Evolutionary conservation across 2,329 filamentous ascomycete genomes (phyloP), one percentile per base, ranked within the genome.

Genomic region (Trichophaea hybrida): DNA sequence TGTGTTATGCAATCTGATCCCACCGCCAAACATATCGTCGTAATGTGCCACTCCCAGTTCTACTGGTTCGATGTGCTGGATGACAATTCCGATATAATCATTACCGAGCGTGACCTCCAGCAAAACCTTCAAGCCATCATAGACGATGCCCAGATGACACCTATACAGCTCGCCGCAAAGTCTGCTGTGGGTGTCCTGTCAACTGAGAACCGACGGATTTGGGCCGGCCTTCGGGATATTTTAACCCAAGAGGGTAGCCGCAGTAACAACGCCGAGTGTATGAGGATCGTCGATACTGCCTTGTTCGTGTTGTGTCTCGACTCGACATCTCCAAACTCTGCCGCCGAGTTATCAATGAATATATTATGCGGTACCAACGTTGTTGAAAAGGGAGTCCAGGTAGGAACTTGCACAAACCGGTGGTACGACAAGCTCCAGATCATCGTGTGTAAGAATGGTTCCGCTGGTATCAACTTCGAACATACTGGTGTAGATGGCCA

Each of bases 371-470:
- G 93, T 49, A 94, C 89, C 0, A 95, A 85, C 67, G 84, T 93
- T 69, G 84, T 97, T 10, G 86, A 94, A 69, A 86, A 85, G 70
- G 93, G 93, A 4, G 87, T 98, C 1, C 93, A 98, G 73, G 89
- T 96, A 49, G 93, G 93, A 34, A 97, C 93, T 1, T 98, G 93
- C 74, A 96, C 91, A 12, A 98, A 98, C 73, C 80, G 93, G 63
- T 98, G 93, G 93, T 98, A 98, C 70, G 93, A 98, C 74, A 98
- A 98, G 75, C 78, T 98, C 52, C 93, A 98, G 71, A 96, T 98
- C 64, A 97, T 98, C 58, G 93, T 98, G 55, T 97, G 93, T 78
- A 94, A 95, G 75, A 98, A 97, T 73, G 93, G 93, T 59, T 95
- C 88, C 70, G 93, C 93, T 0, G 93, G 93, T 5, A 97, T 98